Evolutionary conservation across 192 early-diverging fungal genomes (phyloP).

Genomic region (Diversispora eburnea): DNA sequence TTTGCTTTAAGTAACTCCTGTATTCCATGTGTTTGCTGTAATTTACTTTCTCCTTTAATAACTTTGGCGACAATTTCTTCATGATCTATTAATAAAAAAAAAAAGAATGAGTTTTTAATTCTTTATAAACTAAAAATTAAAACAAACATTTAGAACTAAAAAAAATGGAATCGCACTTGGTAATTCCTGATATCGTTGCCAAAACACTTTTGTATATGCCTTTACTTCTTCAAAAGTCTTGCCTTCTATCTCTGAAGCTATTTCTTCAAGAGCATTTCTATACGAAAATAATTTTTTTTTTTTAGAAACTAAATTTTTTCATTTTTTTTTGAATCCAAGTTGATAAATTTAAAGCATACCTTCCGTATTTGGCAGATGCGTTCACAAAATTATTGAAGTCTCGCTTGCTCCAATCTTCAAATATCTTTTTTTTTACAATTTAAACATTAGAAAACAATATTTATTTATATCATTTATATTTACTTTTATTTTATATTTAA

Average conservation of each 20-base stretch:
- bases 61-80: conserved; percentile 85
- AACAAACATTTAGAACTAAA: neutral
- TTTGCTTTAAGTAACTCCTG: conserved; percentile 78
- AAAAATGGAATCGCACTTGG: conserved; percentile 40
- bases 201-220: conserved; percentile 83
- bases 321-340: no score
- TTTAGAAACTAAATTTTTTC: no score
- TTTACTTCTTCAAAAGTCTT: conserved; percentile 86
- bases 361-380: conserved; percentile 80
- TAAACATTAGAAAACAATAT: conserved; percentile 29
- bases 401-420: conserved; percentile 85
- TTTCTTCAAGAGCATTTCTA: conserved; percentile 65
- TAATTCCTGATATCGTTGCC: conserved; percentile 85
- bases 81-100: conserved; percentile 51
- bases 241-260: conserved; percentile 87
- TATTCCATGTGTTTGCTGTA: conserved; percentile 76
- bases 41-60: conserved; percentile 80
- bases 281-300: no score
- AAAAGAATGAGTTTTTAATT: neutral
- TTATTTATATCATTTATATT: neutral
- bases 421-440: conserved; percentile 54
- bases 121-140: neutral
- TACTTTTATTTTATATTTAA: no score
- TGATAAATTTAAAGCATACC: conserved; percentile 35
- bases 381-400: conserved; percentile 88